Conservation (phyloP, 2,329 filamentous ascomycete genomes). For the Claviceps quebecensis region DNA sequence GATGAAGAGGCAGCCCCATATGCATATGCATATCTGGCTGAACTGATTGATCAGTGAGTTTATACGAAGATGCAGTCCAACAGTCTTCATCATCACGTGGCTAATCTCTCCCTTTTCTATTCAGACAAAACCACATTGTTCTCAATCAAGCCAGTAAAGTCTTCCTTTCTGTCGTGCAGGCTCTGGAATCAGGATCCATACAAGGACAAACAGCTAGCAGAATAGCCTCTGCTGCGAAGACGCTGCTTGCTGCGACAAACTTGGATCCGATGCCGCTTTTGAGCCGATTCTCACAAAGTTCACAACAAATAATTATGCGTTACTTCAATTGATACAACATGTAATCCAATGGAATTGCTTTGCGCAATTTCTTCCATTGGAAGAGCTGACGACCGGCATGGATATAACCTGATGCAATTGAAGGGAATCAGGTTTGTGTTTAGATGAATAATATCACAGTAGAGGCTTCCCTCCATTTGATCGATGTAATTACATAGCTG, state of each 20-base stretch:
- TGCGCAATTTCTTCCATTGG: neutral
- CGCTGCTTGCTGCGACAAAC: slow-evolving; percentile 57
- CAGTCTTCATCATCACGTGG: neutral
- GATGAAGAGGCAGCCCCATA: slow-evolving; percentile 97
- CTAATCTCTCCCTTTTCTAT: slow-evolving; percentile 12
- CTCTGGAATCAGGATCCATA: slow-evolving; percentile 79
- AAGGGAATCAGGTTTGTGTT: neutral
- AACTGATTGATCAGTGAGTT: slow-evolving; percentile 92
- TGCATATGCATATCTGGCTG: slow-evolving; percentile 80
- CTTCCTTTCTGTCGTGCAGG: slow-evolving; percentile 75
- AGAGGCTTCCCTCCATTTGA: neutral
- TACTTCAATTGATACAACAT: slow-evolving; percentile 50
- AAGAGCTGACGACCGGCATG: neutral
- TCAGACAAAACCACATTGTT: slow-evolving; percentile 73
- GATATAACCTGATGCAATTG: neutral
- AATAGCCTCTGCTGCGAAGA: slow-evolving; percentile 65
- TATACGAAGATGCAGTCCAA: neutral
- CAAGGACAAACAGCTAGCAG: slow-evolving; percentile 69
- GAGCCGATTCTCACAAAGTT: slow-evolving; percentile 60
- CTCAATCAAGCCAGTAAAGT: slow-evolving; percentile 64
- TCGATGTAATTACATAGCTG: neutral
- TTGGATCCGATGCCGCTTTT: slow-evolving; percentile 66
- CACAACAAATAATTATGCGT: slow-evolving; percentile 64
- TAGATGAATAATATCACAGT: neutral
- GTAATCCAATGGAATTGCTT: neutral